These are phyloP conservation scores for Apiotrichum mycotoxinovorans DNA, from an alignment of 1,284 basidiomycete species.

Conservation along the genomic window DNA sequence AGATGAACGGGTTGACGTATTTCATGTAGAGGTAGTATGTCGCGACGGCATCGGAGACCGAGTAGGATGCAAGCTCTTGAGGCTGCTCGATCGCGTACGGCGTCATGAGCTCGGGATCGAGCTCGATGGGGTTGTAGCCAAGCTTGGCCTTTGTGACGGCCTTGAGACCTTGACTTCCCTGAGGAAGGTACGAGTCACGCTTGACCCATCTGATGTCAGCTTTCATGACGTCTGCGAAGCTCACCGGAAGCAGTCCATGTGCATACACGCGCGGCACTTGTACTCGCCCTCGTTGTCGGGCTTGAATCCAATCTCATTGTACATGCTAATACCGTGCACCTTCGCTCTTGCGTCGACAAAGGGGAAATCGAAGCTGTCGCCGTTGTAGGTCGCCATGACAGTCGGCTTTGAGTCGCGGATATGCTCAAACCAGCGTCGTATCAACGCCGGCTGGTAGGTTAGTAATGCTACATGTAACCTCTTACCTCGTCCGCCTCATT, in stretches of 20 bases:
- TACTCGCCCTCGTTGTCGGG: slow-evolving; percentile 93
- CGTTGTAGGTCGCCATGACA: slow-evolving; percentile 98
- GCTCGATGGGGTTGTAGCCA: slow-evolving; percentile 94
- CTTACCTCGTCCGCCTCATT: slow-evolving; percentile 89
- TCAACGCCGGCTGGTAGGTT: slow-evolving; percentile 61
- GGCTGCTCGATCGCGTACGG: slow-evolving; percentile 98
- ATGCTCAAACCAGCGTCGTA: slow-evolving; percentile 88
- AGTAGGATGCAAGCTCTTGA: slow-evolving; percentile 92
- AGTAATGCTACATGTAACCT: neutral
- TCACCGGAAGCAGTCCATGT: slow-evolving; percentile 96
- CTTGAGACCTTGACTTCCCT: slow-evolving; percentile 97
- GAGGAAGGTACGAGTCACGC: slow-evolving; percentile 97
- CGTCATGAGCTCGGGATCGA: slow-evolving; percentile 99
- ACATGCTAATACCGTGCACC: slow-evolving; percentile 93
- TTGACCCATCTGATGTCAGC: slow-evolving; percentile 74
- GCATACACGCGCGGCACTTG: slow-evolving; percentile 88
- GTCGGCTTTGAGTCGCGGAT: slow-evolving; percentile 90
- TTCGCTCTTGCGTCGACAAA: slow-evolving; percentile 88
- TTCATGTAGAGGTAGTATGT: slow-evolving; percentile 99
- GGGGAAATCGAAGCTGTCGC: slow-evolving; percentile 99
- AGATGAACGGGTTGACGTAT: slow-evolving; percentile 99
- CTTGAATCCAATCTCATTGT: slow-evolving; percentile 86
- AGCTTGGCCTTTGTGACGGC: slow-evolving; percentile 96
- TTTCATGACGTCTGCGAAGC: no score
- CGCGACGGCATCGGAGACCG: slow-evolving; percentile 98